Evolutionary conservation across 768 basidiomycete genomes (phyloP), one percentile per base, ranked within the genome.

Genomic region (Mycena olivaceomarginata): DNA sequence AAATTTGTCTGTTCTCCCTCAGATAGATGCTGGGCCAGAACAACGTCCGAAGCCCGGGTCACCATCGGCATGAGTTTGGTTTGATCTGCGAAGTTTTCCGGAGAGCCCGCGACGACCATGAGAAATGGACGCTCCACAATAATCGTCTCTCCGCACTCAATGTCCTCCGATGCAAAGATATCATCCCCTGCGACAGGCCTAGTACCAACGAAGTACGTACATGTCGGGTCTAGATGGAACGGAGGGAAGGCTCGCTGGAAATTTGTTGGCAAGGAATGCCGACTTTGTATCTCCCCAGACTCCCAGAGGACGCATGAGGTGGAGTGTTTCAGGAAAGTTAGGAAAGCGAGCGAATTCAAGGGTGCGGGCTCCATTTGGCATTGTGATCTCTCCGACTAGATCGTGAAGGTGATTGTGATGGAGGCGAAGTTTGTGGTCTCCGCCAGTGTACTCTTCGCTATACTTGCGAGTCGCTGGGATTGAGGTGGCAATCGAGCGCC

Each of bases 251-350:
- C 48, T 22, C 39, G 51, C 40, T 46, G 59, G 37, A n/a, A 73
- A 73, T 9, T 13, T 31, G 12, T 10, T 15, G 1, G 37, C 31
- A 25, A 66, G 41, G 4, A 73, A 18, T 16, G 64, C 63, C 9
- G 46, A 25, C n/a, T 73, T 66, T 22, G 72, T 66, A 12, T 66
- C 37, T n/a, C 46, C 72, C 72, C 72, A 73, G 51, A 73, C 13
- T 13, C 72, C 72, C 72, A 73, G 51, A 73, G 51, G 9, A 73
- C 48, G 22, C 64, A 73, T 3, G 72, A 64, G n/a, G 64, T 73
- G 11, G 64, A n/a, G 63, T 72, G 63, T 8, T 57, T 45, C 43
- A 45, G 15, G 15, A 16, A 39, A 31, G 60, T 18, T 16, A 41
- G 70, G 70, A 39, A 72, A 56, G 37, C 46, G 70, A n/a, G 62